Percentiles rank a stretch among this genome's conserved stretches.
These are phyloP conservation scores for Sporothrix pseudoabietina DNA, from an alignment of 2,329 filamentous ascomycete genomes.

Conservation along the genomic window DNA sequence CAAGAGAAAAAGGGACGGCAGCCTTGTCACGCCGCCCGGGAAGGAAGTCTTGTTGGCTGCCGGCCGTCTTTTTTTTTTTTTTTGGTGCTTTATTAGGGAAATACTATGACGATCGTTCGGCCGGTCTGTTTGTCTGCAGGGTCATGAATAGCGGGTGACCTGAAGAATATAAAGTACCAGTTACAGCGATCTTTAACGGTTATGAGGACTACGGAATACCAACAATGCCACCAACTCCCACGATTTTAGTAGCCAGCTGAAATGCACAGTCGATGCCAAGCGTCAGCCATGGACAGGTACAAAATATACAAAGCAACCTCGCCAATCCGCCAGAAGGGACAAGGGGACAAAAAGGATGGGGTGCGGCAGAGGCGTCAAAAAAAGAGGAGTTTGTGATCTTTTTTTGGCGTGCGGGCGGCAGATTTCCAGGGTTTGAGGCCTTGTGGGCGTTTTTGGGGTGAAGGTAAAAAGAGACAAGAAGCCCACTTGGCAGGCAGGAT, in stretches of 20 bases:
- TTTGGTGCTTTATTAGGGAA: neutral
- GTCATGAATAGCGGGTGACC: neutral
- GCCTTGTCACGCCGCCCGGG: constrained; percentile 1
- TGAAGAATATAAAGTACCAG: neutral
- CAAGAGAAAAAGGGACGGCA: neutral
- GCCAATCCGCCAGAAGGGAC: neutral
- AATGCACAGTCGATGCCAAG: constrained; percentile 14
- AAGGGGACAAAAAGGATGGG: neutral
- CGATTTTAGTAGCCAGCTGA: neutral
- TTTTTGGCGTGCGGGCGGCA: neutral
- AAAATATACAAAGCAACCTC: neutral
- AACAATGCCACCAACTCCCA: neutral
- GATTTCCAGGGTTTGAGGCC: neutral
- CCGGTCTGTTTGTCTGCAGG: neutral
- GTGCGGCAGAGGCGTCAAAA: constrained; percentile 9
- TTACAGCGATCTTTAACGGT: neutral
- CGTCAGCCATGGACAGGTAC: neutral
- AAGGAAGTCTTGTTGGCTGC: neutral
- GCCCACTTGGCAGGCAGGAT: neutral
- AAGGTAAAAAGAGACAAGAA: neutral
- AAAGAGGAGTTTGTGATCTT: neutral
- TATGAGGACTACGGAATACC: neutral
- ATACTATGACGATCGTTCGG: neutral
- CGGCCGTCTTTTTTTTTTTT: neutral
- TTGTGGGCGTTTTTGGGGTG: neutral